phyloP scores from a whole-genome alignment of 176 grass and related monocot genomes.

The Rhynchospora tenuis region DNA sequence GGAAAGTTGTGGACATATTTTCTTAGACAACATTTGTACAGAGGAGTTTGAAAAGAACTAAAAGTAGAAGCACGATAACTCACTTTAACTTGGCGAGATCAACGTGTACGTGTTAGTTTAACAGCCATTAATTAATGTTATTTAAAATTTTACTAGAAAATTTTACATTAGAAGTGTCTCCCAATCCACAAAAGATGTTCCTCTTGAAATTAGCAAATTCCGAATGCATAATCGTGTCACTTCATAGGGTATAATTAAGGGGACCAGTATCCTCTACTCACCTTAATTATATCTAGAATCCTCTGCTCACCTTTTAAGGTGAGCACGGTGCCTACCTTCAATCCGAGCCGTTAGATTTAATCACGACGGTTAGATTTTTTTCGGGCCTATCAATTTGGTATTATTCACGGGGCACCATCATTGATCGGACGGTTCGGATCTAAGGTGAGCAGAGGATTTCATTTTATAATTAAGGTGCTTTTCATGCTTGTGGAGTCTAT shows the following conservation, averaged over 20 bases:
- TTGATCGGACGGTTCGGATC: too few relatives aligned
- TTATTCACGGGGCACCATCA: too few relatives aligned
- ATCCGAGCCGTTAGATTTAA: too few relatives aligned
- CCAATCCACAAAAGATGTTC: neutral
- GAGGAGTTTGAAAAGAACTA: too few relatives aligned
- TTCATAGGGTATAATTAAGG: neutral
- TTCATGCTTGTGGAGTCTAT: neutral
- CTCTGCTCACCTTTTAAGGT: too few relatives aligned
- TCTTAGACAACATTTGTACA: neutral
- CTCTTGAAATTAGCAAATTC: neutral
- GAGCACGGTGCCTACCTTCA: too few relatives aligned
- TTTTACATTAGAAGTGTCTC: neutral
- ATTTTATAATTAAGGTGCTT: conserved; percentile 3
- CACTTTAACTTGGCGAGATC: neutral
- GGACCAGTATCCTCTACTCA: too few relatives aligned
- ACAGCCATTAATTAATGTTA: too few relatives aligned
- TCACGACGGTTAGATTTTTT: too few relatives aligned
- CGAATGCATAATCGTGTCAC: neutral
- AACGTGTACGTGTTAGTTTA: neutral
- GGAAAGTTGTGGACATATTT: neutral
- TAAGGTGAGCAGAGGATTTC: too few relatives aligned
- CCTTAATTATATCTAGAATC: too few relatives aligned
- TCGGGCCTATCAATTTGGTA: too few relatives aligned
- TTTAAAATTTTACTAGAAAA: neutral
- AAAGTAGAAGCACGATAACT: neutral